Conservation (phyloP, 176 grass and related monocot genomes). For the Phoenix dactylifera region DNA sequence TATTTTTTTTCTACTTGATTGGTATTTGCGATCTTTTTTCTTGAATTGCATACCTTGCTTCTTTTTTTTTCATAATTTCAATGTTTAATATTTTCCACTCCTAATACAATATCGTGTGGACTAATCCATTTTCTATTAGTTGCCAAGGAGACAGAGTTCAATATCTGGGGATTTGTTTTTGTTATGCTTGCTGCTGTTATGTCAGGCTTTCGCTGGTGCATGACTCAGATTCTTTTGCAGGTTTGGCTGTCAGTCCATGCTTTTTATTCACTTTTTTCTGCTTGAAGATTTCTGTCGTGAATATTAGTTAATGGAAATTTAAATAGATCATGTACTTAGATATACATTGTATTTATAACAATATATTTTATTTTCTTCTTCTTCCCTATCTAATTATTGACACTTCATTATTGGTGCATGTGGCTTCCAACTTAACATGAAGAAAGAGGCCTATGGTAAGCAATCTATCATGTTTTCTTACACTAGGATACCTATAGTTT, state of each 20-base stretch:
- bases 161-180: slow-evolving; percentile 95
- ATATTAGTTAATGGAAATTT: background rate
- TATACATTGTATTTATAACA: background rate
- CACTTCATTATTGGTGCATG: slow-evolving; percentile 5
- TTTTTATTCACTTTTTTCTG: background rate
- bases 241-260: slow-evolving; percentile 14
- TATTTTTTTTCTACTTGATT: too few species aligned
- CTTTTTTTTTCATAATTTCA: too few species aligned
- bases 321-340: too few species aligned
- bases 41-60: too few species aligned
- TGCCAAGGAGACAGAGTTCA: slow-evolving; percentile 76
- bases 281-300: background rate
- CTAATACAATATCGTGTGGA: background rate
- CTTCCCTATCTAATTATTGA: slow-evolving; percentile 9
- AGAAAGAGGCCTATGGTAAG: slow-evolving; percentile 92
- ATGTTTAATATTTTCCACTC: slow-evolving; percentile 1
- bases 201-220: slow-evolving; percentile 93
- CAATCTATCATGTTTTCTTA: background rate
- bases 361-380: slow-evolving; percentile 1
- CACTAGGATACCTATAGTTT: too few species aligned
- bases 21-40: too few species aligned
- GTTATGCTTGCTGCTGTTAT: slow-evolving; percentile 95
- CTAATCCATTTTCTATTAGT: slow-evolving; percentile 42
- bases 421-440: slow-evolving; percentile 32
- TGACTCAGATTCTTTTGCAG: slow-evolving; percentile 99